Evolutionary conservation across 257 asterid species (phyloP).

Genomic region (Anisodus tanguticus): DNA sequence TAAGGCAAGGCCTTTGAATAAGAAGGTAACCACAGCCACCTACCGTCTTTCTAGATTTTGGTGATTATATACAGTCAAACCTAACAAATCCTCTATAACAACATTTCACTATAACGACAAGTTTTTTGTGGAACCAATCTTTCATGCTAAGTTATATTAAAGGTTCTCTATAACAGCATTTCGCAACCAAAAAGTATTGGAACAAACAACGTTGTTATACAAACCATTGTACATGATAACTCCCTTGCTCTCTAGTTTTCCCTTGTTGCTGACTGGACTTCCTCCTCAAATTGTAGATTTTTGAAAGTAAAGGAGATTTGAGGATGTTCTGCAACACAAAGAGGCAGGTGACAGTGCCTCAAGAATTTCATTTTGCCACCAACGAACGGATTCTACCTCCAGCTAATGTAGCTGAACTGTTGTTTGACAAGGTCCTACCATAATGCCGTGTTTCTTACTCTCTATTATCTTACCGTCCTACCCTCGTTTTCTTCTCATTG

Average conservation of each 20-base stretch:
- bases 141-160: no score
- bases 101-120: no score
- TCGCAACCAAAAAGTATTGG: no score
- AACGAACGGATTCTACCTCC: constrained; percentile 87
- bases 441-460: constrained; percentile 1
- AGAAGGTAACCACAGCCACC: constrained; percentile 57
- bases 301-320: constrained; percentile 90
- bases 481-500: neutral
- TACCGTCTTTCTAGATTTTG: neutral
- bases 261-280: neutral
- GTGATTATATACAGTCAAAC: neutral
- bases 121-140: no score
- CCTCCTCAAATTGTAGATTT: constrained; percentile 54
- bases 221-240: neutral
- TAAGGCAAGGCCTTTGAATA: constrained; percentile 91
- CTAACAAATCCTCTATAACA: no score
- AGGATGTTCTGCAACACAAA: constrained; percentile 78
- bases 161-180: no score
- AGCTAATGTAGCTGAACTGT: constrained; percentile 66
- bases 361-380: constrained; percentile 81
- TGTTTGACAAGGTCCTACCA: constrained; percentile 67
- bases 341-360: constrained; percentile 79
- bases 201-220: no score
- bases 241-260: neutral
- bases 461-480: neutral